phyloP scores from a whole-genome alignment of 345 rosid genomes.

The Bretschneidera sinensis region DNA sequence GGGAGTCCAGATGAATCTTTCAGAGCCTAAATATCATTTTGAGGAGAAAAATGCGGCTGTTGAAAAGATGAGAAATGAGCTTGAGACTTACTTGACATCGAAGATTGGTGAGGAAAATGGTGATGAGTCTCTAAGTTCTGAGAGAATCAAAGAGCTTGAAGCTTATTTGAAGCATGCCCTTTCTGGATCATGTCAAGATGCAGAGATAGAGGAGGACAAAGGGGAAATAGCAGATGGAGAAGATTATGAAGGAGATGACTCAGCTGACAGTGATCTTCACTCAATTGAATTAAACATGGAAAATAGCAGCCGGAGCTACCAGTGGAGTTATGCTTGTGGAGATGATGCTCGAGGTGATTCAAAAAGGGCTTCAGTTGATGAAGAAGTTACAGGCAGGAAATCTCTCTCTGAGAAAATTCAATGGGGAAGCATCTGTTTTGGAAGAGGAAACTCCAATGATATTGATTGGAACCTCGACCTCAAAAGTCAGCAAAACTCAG shows the following conservation, averaged over 20 bases:
- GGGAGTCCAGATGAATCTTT: constrained; percentile 94
- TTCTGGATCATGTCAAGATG: constrained; percentile 22
- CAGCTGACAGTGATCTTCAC: constrained; percentile 80
- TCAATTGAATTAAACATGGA: constrained; percentile 94
- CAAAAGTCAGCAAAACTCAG: constrained; percentile 31
- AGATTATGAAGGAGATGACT: constrained; percentile 45
- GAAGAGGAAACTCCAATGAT: constrained; percentile 27
- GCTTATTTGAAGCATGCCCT: constrained; percentile 37
- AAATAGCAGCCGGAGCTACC: constrained; percentile 50
- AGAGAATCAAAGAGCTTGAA: constrained; percentile 51
- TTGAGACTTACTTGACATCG: constrained; percentile 46
- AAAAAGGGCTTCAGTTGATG: constrained; percentile 31
- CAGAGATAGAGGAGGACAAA: constrained; percentile 12
- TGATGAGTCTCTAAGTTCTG: constrained; percentile 31
- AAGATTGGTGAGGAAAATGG: constrained; percentile 26
- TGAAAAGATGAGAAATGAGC: constrained; percentile 57
- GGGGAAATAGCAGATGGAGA: constrained; percentile 29
- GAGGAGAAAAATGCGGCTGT: constrained; percentile 88
- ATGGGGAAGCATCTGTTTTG: constrained; percentile 54
- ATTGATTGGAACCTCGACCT: constrained; percentile 18
- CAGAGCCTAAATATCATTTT: constrained; percentile 71
- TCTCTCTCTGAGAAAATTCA: constrained; percentile 53
- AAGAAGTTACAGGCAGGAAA: constrained; percentile 42
- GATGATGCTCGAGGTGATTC: constrained; percentile 26
- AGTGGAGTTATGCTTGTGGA: constrained; percentile 69